Evolutionary conservation across 441 rosid species (phyloP).

Genomic region (Adansonia gregorii): DNA sequence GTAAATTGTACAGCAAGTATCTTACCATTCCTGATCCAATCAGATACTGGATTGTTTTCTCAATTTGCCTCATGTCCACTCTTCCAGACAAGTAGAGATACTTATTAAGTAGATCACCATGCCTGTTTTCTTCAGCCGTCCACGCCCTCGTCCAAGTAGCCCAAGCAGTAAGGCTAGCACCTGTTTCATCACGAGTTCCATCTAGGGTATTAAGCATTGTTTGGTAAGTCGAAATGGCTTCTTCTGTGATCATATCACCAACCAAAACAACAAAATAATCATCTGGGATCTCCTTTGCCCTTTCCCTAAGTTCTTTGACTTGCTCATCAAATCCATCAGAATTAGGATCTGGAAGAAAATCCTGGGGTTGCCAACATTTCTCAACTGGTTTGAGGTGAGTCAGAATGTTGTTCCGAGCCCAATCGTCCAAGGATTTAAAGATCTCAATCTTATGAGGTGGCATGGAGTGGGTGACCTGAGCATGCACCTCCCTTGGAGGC

Average conservation of each 20-base stretch:
- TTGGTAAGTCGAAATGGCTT: slow-evolving; percentile 93
- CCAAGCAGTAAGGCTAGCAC: slow-evolving; percentile 88
- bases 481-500: slow-evolving; percentile 74
- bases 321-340: slow-evolving; percentile 80
- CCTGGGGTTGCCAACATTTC: slow-evolving; percentile 93
- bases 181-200: slow-evolving; percentile 91
- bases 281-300: slow-evolving; percentile 81
- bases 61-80: slow-evolving; percentile 92
- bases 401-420: slow-evolving; percentile 80
- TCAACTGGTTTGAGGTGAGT: slow-evolving; percentile 80
- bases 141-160: slow-evolving; percentile 96
- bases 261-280: slow-evolving; percentile 78
- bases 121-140: slow-evolving; percentile 97
- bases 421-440: slow-evolving; percentile 77
- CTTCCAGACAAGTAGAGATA: slow-evolving; percentile 90
- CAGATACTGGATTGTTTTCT: slow-evolving; percentile 91
- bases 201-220: slow-evolving; percentile 86
- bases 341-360: slow-evolving; percentile 82
- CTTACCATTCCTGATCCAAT: slow-evolving; percentile 97
- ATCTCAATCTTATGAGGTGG: slow-evolving; percentile 87
- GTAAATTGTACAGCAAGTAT: slow-evolving; percentile 25
- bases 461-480: slow-evolving; percentile 84
- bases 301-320: slow-evolving; percentile 73
- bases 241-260: slow-evolving; percentile 96
- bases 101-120: slow-evolving; percentile 88